Base-by-base conservation (phyloP, 2,329 filamentous ascomycete genomes). In the Zalaria sp. region DNA sequence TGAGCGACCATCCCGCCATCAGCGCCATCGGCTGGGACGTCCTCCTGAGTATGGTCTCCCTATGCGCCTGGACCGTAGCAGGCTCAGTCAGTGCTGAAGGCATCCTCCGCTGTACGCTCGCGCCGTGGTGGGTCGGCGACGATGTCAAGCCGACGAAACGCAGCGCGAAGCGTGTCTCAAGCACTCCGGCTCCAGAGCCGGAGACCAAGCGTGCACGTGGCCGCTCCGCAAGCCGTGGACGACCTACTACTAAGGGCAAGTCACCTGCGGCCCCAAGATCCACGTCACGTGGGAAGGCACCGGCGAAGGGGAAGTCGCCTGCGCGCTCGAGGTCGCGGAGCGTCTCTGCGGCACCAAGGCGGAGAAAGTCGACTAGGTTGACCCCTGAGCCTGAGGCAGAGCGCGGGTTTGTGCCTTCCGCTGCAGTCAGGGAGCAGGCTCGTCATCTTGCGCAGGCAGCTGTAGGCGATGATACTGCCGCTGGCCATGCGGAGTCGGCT, bases 1-100 rank as follows among this genome's bases (percentile, higher is more conserved):
- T 72, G 41, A 63, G 61, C 43, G 71, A 71, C 40, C 73, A 80
- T 50, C 77, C 77, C 1, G 68, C 68, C 5, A 67, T 79, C 10
- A 67, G 68, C 18, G 68, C 66, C 11, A 70, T 70, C 0, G 71
- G 68, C 5, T 69, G 67, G 54, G 77, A 80, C 54, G 73, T 75
- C 2, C 53, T 79, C 10, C 60, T 77, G 27, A 72, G 68, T 25
- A 62, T 63, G 2, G 46, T 74, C n/a, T 71, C 67, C 44, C 54
- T 77, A n/a, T 67, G 72, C 1, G 44, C 70, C 2, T 79, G 75
- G 75, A 67, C 70, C n/a, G 72, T 72, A 36, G 62, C 70, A 1
- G 62, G 73, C 27, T 65, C 68, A 18, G 59, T 71, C 4, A 66
- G 73, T 47, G 61, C 68, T 0, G 57, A 59, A n/a, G 61, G 68